phyloP scores from a whole-genome alignment of 2,329 filamentous ascomycete genomes.

The Exophiala viscosa region DNA sequence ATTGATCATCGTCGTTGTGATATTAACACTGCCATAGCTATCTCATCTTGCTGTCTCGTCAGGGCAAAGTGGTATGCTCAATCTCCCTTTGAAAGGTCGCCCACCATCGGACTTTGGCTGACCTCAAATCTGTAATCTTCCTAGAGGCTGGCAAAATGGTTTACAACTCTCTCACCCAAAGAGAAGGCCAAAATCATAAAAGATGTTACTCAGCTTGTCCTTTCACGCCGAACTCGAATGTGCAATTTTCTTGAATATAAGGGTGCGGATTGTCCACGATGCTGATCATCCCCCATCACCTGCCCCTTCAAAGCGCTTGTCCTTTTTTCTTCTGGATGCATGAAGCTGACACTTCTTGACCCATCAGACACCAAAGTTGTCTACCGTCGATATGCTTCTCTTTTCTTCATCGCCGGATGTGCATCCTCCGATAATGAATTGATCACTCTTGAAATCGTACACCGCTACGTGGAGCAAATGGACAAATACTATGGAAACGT shows the following conservation, averaged over 20 bases:
- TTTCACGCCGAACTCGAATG: constrained; percentile 94
- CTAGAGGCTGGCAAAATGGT: constrained; percentile 98
- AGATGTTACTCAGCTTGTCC: constrained; percentile 95
- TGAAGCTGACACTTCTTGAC: constrained; percentile 13
- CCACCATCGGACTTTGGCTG: constrained; percentile 35
- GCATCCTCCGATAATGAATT: constrained; percentile 56
- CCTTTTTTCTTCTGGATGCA: neutral
- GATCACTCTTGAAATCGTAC: constrained; percentile 96
- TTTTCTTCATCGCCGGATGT: constrained; percentile 98
- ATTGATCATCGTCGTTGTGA: constrained; percentile 6
- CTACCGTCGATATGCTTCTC: constrained; percentile 95
- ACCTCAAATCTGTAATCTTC: constrained; percentile 30
- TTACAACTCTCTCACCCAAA: constrained; percentile 92
- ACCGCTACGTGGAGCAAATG: constrained; percentile 99
- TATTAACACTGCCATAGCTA: constrained; percentile 59
- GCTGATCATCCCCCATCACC: constrained; percentile 4
- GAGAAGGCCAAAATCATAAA: constrained; percentile 99
- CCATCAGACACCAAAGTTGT: constrained; percentile 90
- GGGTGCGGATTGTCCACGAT: constrained; percentile 52
- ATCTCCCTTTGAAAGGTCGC: constrained; percentile 28
- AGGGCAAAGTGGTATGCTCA: constrained; percentile 93
- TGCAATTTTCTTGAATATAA: constrained; percentile 99
- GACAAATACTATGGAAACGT: constrained; percentile 99
- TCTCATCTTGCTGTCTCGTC: constrained; percentile 91
- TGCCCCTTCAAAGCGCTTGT: neutral